Evolutionary conservation across 495 filamentous ascomycete species (phyloP).

Genomic region (Penicillium alfredii): DNA sequence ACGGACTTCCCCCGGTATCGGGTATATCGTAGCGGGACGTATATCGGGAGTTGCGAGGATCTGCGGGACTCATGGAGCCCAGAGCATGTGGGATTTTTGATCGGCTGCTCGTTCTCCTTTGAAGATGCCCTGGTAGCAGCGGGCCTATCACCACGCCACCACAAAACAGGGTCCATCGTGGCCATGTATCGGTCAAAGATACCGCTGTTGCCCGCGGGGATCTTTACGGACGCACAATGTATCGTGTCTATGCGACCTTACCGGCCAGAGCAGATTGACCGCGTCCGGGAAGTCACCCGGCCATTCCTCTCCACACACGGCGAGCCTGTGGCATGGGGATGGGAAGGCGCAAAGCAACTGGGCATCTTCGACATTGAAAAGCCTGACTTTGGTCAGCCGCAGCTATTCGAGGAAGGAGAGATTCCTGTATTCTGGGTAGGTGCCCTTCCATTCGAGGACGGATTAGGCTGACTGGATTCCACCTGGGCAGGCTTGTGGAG

Average conservation of each 20-base stretch:
- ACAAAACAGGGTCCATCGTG: conserved; percentile 30
- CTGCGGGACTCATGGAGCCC: conserved; percentile 43
- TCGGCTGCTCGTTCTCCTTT: conserved; percentile 55
- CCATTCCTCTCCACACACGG: conserved; percentile 45
- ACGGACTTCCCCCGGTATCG: conserved; percentile 49
- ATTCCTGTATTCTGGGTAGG: conserved; percentile 50
- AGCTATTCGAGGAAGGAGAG: conserved; percentile 31
- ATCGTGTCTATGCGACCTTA: conserved; percentile 55
- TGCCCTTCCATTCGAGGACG: not conserved
- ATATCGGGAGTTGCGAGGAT: conserved; percentile 19
- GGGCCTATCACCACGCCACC: conserved; percentile 42
- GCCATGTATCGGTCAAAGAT: conserved; percentile 51
- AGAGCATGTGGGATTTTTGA: conserved; percentile 50
- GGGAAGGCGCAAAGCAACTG: conserved; percentile 41
- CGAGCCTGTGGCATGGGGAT: conserved; percentile 57
- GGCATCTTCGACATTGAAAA: conserved; percentile 41
- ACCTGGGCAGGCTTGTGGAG: conserved; percentile 48
- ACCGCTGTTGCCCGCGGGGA: conserved; percentile 43
- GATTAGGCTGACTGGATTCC: not conserved
- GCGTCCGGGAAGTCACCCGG: conserved; percentile 43
- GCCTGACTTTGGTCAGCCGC: conserved; percentile 42
- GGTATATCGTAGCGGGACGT: conserved; percentile 40
- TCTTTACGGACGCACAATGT: conserved; percentile 43
- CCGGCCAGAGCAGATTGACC: conserved; percentile 34
- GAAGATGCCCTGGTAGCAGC: conserved; percentile 42